Evolutionary conservation across 352 stramenopile species (phyloP), one percentile per base, ranked within the genome.

Genomic region (Globisporangium mamillatum): DNA sequence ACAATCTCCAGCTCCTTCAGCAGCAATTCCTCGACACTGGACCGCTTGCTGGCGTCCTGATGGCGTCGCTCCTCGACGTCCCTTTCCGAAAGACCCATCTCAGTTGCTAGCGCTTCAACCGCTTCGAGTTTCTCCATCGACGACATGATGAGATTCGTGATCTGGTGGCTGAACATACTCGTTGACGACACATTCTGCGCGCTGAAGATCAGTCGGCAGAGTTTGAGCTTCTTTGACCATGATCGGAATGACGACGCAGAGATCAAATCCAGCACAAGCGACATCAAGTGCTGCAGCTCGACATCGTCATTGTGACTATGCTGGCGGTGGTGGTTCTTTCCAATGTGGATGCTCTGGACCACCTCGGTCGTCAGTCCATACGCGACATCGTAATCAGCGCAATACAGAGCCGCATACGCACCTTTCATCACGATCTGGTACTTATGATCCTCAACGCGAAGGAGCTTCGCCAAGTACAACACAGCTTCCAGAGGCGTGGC

Each of bases 1-100:
- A 91, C 83, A n/a, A 90, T 57, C 18, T 90, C 77, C 4, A 93
- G 60, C 44, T 93, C 85, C 32, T 80, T 79, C 18, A 93, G 53
- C 18, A 93, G 70, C 20, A 82, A 70, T 25, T 69, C 61, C 70
- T 90, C 82, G 12, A 75, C 68, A 29, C 72, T 79, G 25, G 60
- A 24, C 2, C 77, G 84, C 34, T 59, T 57, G 12, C 41, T 44
- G n/a, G 58, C 10, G 2, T 81, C 69, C 8, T 71, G 64, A n/a
- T 77, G 69, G 36, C 77, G 80, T 32, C 85, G 75, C 56, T 78
- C 67, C 48, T 89, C 80, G 14, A 93, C 14, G 22, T 88, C 78
- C 1, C n/a, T 64, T n/a, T 93, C 86, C 3, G 81, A 84, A 2
- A 93, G 74, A 10, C 83, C 82, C 5, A 93, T 60, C 58, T 93